Evolutionary conservation across 208 protist species (phyloP).

Genomic region (Leishmania guyanensis): DNA sequence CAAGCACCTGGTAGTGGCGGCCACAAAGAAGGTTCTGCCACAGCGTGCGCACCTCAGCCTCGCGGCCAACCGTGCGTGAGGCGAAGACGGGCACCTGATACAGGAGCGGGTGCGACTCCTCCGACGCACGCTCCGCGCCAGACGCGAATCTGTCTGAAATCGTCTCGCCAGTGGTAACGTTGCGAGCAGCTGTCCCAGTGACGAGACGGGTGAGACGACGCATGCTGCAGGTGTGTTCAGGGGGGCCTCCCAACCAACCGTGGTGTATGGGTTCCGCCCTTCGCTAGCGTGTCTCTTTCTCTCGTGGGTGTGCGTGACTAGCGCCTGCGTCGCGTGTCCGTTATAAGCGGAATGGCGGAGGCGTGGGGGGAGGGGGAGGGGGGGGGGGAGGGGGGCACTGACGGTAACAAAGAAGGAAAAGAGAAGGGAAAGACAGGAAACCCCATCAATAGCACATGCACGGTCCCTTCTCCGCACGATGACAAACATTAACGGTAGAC

Average conservation of each 20-base stretch:
- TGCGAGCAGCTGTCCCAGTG: neutral
- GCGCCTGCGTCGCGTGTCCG: neutral
- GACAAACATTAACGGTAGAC: neutral
- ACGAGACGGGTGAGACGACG: slow-evolving; percentile 19
- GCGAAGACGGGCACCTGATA: slow-evolving; percentile 68
- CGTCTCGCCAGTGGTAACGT: slow-evolving; percentile 10
- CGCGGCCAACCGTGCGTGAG: slow-evolving; percentile 58
- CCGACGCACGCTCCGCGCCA: slow-evolving; percentile 3
- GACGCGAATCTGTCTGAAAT: slow-evolving; percentile 30
- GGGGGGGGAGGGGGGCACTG: neutral
- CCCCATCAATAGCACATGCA: neutral
- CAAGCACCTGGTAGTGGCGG: slow-evolving; percentile 65
- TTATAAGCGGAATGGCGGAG: neutral
- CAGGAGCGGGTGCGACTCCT: slow-evolving; percentile 59
- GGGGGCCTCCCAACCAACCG: neutral
- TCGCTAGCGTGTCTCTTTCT: neutral
- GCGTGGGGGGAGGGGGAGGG: neutral
- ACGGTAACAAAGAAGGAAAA: neutral
- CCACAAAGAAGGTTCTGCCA: slow-evolving; percentile 86
- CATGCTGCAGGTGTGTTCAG: slow-evolving; percentile 6
- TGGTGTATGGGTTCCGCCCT: too few species aligned
- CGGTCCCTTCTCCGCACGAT: neutral
- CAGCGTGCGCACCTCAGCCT: slow-evolving; percentile 65
- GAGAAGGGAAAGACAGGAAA: neutral
- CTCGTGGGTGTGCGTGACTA: neutral